These are phyloP conservation scores for Iris pallida DNA, from an alignment of 116 monocot genomes.

Conservation along the genomic window DNA sequence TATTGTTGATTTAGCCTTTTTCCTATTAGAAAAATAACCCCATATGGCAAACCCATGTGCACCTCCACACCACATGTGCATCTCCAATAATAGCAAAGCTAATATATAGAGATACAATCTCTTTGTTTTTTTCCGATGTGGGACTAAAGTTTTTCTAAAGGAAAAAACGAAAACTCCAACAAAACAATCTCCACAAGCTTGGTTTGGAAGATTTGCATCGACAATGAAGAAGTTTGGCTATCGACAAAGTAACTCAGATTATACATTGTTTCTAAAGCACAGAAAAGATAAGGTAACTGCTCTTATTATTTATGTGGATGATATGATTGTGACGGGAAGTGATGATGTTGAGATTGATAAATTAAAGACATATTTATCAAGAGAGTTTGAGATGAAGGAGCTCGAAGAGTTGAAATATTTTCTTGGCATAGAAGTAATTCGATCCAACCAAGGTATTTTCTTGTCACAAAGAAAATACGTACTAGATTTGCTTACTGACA, in stretches of 20 bases:
- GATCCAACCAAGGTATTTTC: neutral
- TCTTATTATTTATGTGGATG: too few species aligned
- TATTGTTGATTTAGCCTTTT: too few species aligned
- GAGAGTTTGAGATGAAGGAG: neutral
- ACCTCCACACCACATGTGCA: too few species aligned
- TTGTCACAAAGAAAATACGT: constrained; percentile 1
- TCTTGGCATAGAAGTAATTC: neutral
- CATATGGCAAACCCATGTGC: too few species aligned
- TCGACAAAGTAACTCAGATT: neutral
- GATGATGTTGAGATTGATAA: neutral
- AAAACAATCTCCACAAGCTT: neutral
- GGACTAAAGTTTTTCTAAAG: too few species aligned
- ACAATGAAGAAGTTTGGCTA: neutral
- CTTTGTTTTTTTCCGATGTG: too few species aligned
- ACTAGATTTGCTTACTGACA: neutral
- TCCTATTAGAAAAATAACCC: too few species aligned
- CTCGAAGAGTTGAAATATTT: neutral
- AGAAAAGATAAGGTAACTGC: too few species aligned
- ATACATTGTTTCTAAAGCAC: neutral
- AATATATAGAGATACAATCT: too few species aligned
- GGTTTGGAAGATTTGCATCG: neutral
- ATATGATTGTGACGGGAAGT: too few species aligned
- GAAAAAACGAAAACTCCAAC: too few species aligned
- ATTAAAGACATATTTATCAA: neutral
- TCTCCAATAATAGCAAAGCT: too few species aligned